A percentile compares a stretch with the other conserved stretches of the same genome.
phyloP scores from a whole-genome alignment of 768 basidiomycete species.

The Tulasnella sp. region DNA sequence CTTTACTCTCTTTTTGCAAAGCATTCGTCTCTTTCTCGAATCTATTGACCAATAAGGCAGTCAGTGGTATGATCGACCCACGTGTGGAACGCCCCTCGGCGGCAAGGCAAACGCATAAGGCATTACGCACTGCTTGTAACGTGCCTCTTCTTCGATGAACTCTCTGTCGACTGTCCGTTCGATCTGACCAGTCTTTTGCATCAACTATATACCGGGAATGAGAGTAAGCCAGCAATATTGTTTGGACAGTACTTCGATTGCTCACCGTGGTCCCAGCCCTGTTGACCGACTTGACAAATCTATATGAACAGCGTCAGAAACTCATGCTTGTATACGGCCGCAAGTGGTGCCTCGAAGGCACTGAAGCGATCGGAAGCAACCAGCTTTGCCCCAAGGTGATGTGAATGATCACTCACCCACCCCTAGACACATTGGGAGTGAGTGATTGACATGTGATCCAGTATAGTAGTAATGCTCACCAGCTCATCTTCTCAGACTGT shows the following conservation, averaged over 20 bases:
- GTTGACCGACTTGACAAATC: constrained; percentile 90
- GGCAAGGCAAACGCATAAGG: background rate
- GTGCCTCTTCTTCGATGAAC: constrained; percentile 83
- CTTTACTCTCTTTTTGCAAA: constrained; percentile 91
- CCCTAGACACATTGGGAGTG: no score
- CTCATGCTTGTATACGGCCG: background rate
- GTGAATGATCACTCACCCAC: no score
- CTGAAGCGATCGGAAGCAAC: no score
- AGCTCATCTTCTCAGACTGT: no score
- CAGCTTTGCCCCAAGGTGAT: no score
- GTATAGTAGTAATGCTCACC: no score
- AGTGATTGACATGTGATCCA: no score
- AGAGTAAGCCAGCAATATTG: background rate
- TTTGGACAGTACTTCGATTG: background rate
- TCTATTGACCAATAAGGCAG: constrained; percentile 34
- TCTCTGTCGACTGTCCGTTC: constrained; percentile 92
- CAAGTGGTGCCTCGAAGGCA: no score
- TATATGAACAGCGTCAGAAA: constrained; percentile 24
- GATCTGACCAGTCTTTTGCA: constrained; percentile 98
- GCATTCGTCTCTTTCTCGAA: constrained; percentile 93
- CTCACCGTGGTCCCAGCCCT: constrained; percentile 81
- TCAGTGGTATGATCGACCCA: background rate
- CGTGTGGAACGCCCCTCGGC: background rate
- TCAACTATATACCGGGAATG: constrained; percentile 42
- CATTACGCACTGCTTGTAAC: constrained; percentile 68